Base-by-base conservation (phyloP, 2,329 filamentous ascomycete genomes). In the Alternaria hordeiaustralica region DNA sequence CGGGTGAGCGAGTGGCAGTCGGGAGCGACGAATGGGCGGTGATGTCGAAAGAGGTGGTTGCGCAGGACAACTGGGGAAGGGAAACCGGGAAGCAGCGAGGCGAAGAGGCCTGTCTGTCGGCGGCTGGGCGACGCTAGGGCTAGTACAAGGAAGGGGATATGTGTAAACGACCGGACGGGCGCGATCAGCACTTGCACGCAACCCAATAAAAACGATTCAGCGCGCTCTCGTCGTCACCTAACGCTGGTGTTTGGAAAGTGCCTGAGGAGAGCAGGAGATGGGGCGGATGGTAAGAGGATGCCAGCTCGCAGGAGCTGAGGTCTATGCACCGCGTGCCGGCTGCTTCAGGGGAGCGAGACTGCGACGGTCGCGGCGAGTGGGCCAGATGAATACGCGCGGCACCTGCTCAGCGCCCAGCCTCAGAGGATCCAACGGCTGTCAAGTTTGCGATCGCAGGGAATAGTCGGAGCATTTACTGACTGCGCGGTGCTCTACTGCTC, bases 21-120 rank as follows among this genome's bases (percentile, higher is more conserved):
- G 64, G 33, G 36, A 62, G 58, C 65, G 66, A 72, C 67, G 62
- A 65, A 58, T 26, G 62, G 58, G 64, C 68, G 63, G 61, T 71
- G 66, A 63, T 66, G 71, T 68, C 56, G 61, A 61, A 55, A 58
- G 58, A 53, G 66, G 63, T 56, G 66, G 71, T 68, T 65, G 70
- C 69, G 70, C 66, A 66, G 66, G 63, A 55, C 66, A 60, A 65
- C 60, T 69, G 69, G 65, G 71, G 47, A 50, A 75, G 65, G 67
- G 70, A 77, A 76, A 77, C 72, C 60, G 73, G 75, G 75, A 66
- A 78, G 71, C 44, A 51, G 67, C 66, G 62, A 68, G 70, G 71
- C 70, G 74, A 25, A 23, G 71, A 68, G 64, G 36, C 36, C 36
- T 41, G 36, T 41, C 36, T 41, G 36, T 41, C 36, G 36, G 70